Evolutionary conservation across 768 basidiomycete genomes (phyloP).

Genomic region (Lentinula boryana): DNA sequence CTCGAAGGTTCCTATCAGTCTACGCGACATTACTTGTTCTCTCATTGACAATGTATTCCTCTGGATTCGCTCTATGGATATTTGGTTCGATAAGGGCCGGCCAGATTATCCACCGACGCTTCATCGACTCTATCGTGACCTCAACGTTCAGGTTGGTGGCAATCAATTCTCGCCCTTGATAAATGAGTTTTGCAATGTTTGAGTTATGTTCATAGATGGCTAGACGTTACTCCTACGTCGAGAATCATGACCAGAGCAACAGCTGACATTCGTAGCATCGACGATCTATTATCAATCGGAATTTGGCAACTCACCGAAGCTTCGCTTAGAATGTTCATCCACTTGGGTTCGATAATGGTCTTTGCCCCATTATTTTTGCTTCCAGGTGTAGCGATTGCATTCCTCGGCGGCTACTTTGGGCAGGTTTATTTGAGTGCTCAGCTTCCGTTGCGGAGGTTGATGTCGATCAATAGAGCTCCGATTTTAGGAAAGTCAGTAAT

Average conservation of each 20-base stretch:
- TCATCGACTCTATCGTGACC: constrained; percentile 33
- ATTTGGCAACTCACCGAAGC: background rate
- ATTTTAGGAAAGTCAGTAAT: constrained; percentile 31
- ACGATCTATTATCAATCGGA: background rate
- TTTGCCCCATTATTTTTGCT: constrained; percentile 41
- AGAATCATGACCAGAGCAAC: constrained; percentile 44
- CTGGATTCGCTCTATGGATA: constrained; percentile 1
- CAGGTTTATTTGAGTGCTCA: constrained; percentile 41
- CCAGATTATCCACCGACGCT: constrained; percentile 22
- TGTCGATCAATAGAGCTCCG: constrained; percentile 33
- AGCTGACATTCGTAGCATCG: constrained; percentile 30
- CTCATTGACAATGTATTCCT: background rate
- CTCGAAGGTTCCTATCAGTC: background rate
- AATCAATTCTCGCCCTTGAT: background rate
- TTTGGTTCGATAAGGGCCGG: constrained; percentile 2
- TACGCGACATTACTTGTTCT: background rate
- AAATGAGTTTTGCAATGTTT: background rate
- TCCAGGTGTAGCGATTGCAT: constrained; percentile 35
- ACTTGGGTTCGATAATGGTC: constrained; percentile 36
- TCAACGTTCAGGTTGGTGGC: constrained; percentile 29
- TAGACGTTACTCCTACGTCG: constrained; percentile 15
- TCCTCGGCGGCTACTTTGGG: constrained; percentile 37
- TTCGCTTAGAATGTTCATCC: constrained; percentile 30
- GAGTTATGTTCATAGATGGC: constrained; percentile 16
- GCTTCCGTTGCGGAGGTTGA: constrained; percentile 41